A percentile compares a stretch with the other conserved stretches of the same genome.
Conservation (phyloP, 1,284 basidiomycete genomes). For the Pulveroboletus sp. region DNA sequence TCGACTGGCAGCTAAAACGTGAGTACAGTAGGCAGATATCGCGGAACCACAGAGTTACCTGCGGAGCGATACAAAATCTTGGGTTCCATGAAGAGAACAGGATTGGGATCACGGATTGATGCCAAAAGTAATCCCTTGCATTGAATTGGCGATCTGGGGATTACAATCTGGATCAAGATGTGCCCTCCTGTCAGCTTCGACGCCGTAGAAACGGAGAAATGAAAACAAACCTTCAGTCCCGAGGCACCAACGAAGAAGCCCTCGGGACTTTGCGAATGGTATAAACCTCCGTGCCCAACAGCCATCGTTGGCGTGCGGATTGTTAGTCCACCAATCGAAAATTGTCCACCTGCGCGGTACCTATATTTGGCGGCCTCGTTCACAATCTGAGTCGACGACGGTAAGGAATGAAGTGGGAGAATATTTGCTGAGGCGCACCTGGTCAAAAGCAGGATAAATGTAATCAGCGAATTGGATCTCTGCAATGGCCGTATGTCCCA, state of each 20-base stretch:
- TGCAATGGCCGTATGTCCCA: slow-evolving; percentile 94
- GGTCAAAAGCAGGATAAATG: slow-evolving; percentile 91
- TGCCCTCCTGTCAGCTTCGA: not conserved
- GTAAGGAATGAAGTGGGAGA: not conserved
- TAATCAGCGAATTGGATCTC: slow-evolving; percentile 91
- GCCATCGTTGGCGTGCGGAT: slow-evolving; percentile 88
- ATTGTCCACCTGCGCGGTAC: slow-evolving; percentile 86
- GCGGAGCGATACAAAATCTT: slow-evolving; percentile 87
- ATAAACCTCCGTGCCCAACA: slow-evolving; percentile 91
- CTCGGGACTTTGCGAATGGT: slow-evolving; percentile 94
- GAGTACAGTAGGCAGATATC: slow-evolving; percentile 4
- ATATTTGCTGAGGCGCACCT: slow-evolving; percentile 48
- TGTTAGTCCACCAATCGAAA: slow-evolving; percentile 83
- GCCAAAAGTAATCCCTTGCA: slow-evolving; percentile 88
- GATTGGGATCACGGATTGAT: slow-evolving; percentile 89
- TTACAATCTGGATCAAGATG: slow-evolving; percentile 62
- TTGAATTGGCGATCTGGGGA: slow-evolving; percentile 91
- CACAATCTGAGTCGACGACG: slow-evolving; percentile 67
- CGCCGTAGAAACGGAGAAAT: not conserved
- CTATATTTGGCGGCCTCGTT: slow-evolving; percentile 95
- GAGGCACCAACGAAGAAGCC: slow-evolving; percentile 91
- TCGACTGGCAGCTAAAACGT: slow-evolving; percentile 59
- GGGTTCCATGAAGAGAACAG: slow-evolving; percentile 93
- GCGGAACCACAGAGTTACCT: slow-evolving; percentile 40
- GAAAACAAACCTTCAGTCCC: slow-evolving; percentile 75